phyloP scores from a whole-genome alignment of 1,284 basidiomycete species.

The Meripilus lineatus region DNA sequence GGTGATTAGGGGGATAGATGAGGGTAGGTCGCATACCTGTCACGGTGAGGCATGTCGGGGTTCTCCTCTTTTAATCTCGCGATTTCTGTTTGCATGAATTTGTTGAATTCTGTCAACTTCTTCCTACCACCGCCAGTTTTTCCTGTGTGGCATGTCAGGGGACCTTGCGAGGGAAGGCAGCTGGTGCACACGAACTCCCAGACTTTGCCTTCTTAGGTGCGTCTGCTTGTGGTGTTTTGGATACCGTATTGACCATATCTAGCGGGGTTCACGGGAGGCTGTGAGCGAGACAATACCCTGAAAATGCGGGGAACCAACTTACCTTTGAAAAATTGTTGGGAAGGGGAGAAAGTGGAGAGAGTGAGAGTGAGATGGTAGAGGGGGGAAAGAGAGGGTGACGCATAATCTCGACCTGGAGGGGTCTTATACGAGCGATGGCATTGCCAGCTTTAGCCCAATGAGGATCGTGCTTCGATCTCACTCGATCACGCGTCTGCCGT shows the following conservation, averaged over 20 bases:
- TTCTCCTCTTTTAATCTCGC: slow-evolving; percentile 67
- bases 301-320: not conserved
- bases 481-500: slow-evolving; percentile 21
- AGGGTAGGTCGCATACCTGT: slow-evolving; percentile 45
- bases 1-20: not conserved
- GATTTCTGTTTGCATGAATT: slow-evolving; percentile 77
- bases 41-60: slow-evolving; percentile 65
- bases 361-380: slow-evolving; percentile 17
- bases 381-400: slow-evolving; percentile 23
- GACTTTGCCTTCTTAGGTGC: slow-evolving; percentile 22
- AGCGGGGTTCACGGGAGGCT: slow-evolving; percentile 1
- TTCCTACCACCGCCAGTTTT: slow-evolving; percentile 40
- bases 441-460: slow-evolving; percentile 8
- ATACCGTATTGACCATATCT: slow-evolving; percentile 18
- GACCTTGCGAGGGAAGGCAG: not conserved
- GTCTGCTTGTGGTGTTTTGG: slow-evolving; percentile 17
- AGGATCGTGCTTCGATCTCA: slow-evolving; percentile 5
- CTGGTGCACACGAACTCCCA: slow-evolving; percentile 12
- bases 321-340: slow-evolving; percentile 4
- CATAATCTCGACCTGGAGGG: slow-evolving; percentile 22
- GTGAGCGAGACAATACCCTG: not conserved
- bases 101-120: slow-evolving; percentile 68
- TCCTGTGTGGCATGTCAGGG: slow-evolving; percentile 13
- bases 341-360: slow-evolving; percentile 6
- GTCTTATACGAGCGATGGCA: slow-evolving; percentile 23